Percentiles rank a stretch among this genome's conserved stretches.
phyloP scores from a whole-genome alignment of 2,329 filamentous ascomycete genomes.

The Neofusicoccum kwambonambiense region DNA sequence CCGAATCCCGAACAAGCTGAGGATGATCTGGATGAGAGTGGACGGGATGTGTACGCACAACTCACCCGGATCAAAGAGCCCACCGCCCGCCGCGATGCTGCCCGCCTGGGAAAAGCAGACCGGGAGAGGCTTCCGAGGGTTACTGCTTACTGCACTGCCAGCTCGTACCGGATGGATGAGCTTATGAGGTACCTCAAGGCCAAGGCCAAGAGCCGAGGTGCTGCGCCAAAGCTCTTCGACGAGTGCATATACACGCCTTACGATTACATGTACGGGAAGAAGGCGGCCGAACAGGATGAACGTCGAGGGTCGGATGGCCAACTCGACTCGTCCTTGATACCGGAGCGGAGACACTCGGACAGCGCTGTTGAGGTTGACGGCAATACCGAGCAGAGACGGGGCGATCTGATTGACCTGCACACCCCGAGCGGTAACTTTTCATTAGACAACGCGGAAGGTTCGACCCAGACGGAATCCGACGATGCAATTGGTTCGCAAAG shows the following conservation, averaged over 20 bases:
- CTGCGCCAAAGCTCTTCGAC: constrained; percentile 89
- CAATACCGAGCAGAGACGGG: constrained; percentile 54
- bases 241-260: constrained; percentile 98
- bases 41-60: constrained; percentile 93
- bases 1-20: constrained; percentile 83
- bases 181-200: constrained; percentile 91
- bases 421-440: constrained; percentile 34
- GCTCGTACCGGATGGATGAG: constrained; percentile 84
- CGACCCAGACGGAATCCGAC: constrained; percentile 24
- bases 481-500: constrained; percentile 22
- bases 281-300: background rate
- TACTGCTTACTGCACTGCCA: constrained; percentile 94
- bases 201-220: constrained; percentile 70
- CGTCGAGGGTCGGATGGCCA: constrained; percentile 3
- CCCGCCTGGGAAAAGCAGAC: constrained; percentile 89
- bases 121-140: constrained; percentile 82
- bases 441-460: constrained; percentile 28
- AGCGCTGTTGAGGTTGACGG: constrained; percentile 69
- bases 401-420: constrained; percentile 64
- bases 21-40: constrained; percentile 76
- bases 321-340: constrained; percentile 31
- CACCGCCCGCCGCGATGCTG: constrained; percentile 86
- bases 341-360: constrained; percentile 70
- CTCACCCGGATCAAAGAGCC: constrained; percentile 98
- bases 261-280: constrained; percentile 60